Evolutionary conservation across 2,329 filamentous ascomycete species (phyloP).

Genomic region (Venturia nashicola): DNA sequence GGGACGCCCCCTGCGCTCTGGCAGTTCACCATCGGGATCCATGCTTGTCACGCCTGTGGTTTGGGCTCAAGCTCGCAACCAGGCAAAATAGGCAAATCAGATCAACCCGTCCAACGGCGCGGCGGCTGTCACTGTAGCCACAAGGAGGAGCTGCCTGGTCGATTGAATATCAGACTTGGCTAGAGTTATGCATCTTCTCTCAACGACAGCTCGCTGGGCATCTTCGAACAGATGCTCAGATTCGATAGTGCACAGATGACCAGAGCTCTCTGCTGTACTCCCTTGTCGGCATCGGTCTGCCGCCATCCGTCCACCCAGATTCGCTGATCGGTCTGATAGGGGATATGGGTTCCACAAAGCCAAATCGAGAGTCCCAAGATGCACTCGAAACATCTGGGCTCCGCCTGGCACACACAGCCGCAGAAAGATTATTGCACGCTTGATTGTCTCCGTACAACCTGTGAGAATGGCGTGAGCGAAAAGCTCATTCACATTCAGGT

Average conservation of each 20-base stretch:
- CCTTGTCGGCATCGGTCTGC: not conserved
- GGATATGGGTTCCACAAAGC: not conserved
- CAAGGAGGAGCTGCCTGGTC: not conserved
- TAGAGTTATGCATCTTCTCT: not conserved
- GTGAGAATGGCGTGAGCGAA: not conserved
- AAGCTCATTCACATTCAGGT: not conserved
- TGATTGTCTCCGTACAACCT: not conserved
- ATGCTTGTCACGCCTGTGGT: slow-evolving; percentile 3
- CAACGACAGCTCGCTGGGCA: not conserved
- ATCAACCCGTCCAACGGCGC: not conserved
- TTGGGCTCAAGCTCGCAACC: not conserved
- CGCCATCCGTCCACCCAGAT: not conserved
- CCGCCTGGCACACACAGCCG: not conserved
- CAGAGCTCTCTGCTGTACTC: not conserved
- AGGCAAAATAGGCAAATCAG: not conserved
- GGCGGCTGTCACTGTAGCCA: slow-evolving; percentile 2
- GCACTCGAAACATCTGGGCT: not conserved
- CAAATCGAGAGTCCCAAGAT: not conserved
- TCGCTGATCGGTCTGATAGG: not conserved
- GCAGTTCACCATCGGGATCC: not conserved
- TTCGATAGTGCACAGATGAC: not conserved
- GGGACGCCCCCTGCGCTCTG: not conserved
- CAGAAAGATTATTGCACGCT: not conserved
- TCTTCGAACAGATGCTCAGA: not conserved
- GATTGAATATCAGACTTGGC: not conserved